Base-by-base conservation (phyloP, 2,329 filamentous ascomycete genomes). In the Calonectria pseudoturangicola region DNA sequence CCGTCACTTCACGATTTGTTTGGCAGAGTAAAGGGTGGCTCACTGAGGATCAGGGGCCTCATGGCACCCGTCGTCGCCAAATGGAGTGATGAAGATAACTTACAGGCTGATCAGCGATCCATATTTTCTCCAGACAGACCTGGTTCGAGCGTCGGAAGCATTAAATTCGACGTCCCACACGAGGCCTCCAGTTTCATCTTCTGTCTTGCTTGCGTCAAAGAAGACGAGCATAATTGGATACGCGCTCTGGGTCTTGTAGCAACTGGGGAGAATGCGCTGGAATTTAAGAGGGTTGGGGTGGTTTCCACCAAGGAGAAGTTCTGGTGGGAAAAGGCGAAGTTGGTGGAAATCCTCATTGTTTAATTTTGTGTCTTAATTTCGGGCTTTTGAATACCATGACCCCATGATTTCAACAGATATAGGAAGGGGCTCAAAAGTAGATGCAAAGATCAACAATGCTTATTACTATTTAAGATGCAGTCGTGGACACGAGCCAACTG, bases 301-400 rank as follows among this genome's bases (percentile, higher is more conserved):
- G 58, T 63, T n/a, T 45, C 39, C 10, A 45, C 58, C 0, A 63
- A 63, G 3, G 58, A 63, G 5, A 28, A 43, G 41, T 63, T 63
- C 25, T 63, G 58, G 58, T 63, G 58, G 58, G 58, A 63, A 18
- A 43, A 63, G 27, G 58, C 58, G 3, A 43, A 43, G 33, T 45
- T 27, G 13, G 58, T 63, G 6, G 58, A 63, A 33, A 63, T 63
- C 18, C 30, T 47, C 39, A 63, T 63, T 25, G 58, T 63, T 21
- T 63, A 63, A 41, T 27, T 3, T 25, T 25, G n/a, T 12, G 18
- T n/a, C 5, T 18, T 18, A 3, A 10, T 21, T n/a, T 48, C 12
- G n/a, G 43, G 10, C 10, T 4, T 21, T 9, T 21, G 10, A 47
- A 21, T 21, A 2, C 5, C 43, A 9, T 47, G 43, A 43, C 43